Base-by-base conservation (phyloP, 2,329 filamentous ascomycete genomes). In the Aotearoamyces nothofagi region DNA sequence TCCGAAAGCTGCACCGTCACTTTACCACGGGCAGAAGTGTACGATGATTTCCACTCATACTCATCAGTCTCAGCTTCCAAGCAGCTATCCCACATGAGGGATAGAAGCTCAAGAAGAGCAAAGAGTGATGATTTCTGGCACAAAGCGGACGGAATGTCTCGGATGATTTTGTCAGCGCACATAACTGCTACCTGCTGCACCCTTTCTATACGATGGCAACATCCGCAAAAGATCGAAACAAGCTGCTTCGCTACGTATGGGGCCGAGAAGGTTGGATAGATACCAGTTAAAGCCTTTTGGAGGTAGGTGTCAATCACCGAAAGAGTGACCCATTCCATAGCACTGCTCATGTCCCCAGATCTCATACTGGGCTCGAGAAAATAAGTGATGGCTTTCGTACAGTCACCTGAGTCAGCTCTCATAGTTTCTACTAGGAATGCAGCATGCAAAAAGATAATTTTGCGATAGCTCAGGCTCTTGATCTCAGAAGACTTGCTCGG, bases 41-140 rank as follows among this genome's bases (percentile, higher is more conserved):
- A 92, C 3, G 69, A 74, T 4, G 84, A 80, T 36, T 76, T 75
- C 56, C 84, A 92, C 29, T 83, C 75, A 45, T 96, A 98, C 45
- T 92, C 74, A 42, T 98, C 87, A 0, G 86, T 86, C 51, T 99
- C 90, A 9, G 79, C 79, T 50, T 98, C 87, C 10, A 98, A 61
- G 48, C 90, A 98, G 46, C 84, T 87, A 26, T 73, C 72, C 87
- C 87, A 98, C 77, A 98, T 84, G 15, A 98, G 67, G 3, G 83
- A 87, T 11, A 98, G 60, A 4, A 98, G 66, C 51, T 98, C 92
- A 7, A 98, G 62, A 10, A 99, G 62, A 2, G 87, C 84, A 54
- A 96, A 98, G 0, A 99, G 61, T 1, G 92, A 92, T 5, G 78
- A 75, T 40, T 80, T 79, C 45, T 94, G 80, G 46, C 87, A 96